Base-by-base conservation (phyloP, 371 early-diverging fungal species). In the Rhizopus microsporus region DNA sequence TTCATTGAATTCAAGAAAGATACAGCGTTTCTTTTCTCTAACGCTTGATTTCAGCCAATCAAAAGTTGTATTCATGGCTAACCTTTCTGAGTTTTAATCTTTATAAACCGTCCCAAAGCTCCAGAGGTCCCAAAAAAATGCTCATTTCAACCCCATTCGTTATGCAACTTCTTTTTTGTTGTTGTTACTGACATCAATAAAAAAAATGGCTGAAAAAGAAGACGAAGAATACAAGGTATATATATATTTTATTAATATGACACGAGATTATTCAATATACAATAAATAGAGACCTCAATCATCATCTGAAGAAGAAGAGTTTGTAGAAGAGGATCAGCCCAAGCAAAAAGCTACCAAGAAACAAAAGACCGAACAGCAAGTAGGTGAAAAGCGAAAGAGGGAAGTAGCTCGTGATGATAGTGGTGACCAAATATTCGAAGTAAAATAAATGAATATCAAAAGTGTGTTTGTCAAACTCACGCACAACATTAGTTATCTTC, bases 401-500 rank as follows among this genome's bases (percentile, higher is more conserved):
- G 40, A 49, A n/a, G 38, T 23, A 32, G 35, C 32, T 10, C 44
- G 34, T 10, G 57, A 58, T 15, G 42, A 49, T 17, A 32, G 10
- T 34, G 51, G 42, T 8, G 23, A 15, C 23, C 7, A 49, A 44
- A 46, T 10, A 43, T 49, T 8, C 17, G 44, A 44, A 51, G 51
- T 32, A 54, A 54, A 46, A 23, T 23, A 5, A 39, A 32, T 10
- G 54, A 39, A 23, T 32, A 47, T 5, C 53, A 37, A 15, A 16
- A 32, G 32, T 48, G 23, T 54, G 12, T 6, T 13, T 1, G 3
- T 30, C 29, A 40, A 7, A 30, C 29, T 29, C 2, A 15, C 44
- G 16, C 32, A 23, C 23, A 23, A 23, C 23, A 2, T 30, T 38
- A 68, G 66, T 37, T 72, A 12, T 65, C 72, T n/a, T 7, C 29